phyloP scores from a whole-genome alignment of 768 basidiomycete genomes.

The Suillus ampliporus region DNA sequence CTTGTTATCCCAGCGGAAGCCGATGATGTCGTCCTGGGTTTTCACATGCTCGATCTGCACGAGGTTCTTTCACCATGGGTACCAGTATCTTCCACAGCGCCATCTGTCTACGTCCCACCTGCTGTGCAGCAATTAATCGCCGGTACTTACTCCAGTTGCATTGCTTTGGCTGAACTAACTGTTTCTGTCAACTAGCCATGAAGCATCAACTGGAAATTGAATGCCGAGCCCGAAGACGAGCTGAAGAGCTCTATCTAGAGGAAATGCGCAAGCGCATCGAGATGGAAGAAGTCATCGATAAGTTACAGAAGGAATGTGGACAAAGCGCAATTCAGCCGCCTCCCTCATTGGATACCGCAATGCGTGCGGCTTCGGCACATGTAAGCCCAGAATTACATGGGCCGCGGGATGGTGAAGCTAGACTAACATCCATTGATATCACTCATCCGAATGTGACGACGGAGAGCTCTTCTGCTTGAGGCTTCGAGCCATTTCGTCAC shows the following conservation, averaged over 20 bases:
- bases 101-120: constrained; percentile 41
- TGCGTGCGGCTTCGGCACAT: background rate
- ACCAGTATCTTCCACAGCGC: constrained; percentile 22
- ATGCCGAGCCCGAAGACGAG: constrained; percentile 37
- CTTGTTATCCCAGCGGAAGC: background rate
- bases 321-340: background rate
- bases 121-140: constrained; percentile 40
- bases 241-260: constrained; percentile 37
- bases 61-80: constrained; percentile 43
- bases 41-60: constrained; percentile 40
- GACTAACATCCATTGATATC: background rate
- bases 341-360: background rate
- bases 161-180: constrained; percentile 9
- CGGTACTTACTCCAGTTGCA: constrained; percentile 28
- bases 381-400: background rate
- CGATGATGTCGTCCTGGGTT: constrained; percentile 22
- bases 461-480: background rate
- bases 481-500: background rate
- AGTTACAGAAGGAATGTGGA: constrained; percentile 20
- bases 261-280: constrained; percentile 38
- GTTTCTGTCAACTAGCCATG: constrained; percentile 32
- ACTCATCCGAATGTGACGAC: background rate
- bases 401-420: background rate
- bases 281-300: constrained; percentile 33
- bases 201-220: constrained; percentile 38